A percentile compares a stretch with the other conserved stretches of the same genome.
Conservation (phyloP, 2,329 filamentous ascomycete genomes). For the Verticillium tricorpus region DNA sequence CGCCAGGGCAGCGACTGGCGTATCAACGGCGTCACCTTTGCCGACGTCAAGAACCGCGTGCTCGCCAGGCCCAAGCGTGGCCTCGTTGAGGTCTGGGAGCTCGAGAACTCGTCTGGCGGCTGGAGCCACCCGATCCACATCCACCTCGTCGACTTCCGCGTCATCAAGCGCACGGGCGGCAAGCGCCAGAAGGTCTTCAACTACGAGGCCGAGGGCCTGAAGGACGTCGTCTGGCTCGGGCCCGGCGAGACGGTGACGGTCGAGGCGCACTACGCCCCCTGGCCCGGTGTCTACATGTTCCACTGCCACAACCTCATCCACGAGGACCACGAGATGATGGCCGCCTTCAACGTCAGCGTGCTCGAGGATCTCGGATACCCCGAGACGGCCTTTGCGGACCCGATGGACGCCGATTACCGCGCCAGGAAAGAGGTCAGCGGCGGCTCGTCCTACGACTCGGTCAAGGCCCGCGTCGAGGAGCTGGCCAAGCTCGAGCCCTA, state of each 20-base stretch:
- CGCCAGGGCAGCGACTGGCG: slow-evolving; percentile 24
- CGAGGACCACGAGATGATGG: slow-evolving; percentile 40
- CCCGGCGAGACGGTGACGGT: slow-evolving; percentile 40
- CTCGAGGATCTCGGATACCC: slow-evolving; percentile 31
- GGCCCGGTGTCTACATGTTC: slow-evolving; percentile 44
- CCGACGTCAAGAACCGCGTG: slow-evolving; percentile 34
- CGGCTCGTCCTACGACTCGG: slow-evolving; percentile 20
- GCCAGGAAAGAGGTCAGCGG: slow-evolving; percentile 21
- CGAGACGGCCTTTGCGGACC: slow-evolving; percentile 30
- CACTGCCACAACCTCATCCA: slow-evolving; percentile 39
- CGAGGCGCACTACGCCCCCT: slow-evolving; percentile 45
- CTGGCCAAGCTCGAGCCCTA: slow-evolving; percentile 28
- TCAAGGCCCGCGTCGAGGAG: slow-evolving; percentile 23
- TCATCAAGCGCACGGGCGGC: slow-evolving; percentile 40
- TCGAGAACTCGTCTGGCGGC: slow-evolving; percentile 35
- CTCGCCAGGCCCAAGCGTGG: slow-evolving; percentile 35
- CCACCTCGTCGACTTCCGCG: slow-evolving; percentile 48
- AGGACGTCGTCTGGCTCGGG: slow-evolving; percentile 48
- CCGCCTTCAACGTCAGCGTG: slow-evolving; percentile 34
- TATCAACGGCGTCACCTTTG: slow-evolving; percentile 38
- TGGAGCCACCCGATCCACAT: slow-evolving; percentile 47
- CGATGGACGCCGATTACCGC: slow-evolving; percentile 30
- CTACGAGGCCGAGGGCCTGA: slow-evolving; percentile 45
- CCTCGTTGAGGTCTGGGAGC: slow-evolving; percentile 35
- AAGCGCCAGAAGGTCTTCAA: slow-evolving; percentile 28